Evolutionary conservation across 2,329 filamentous ascomycete species (phyloP), one percentile per base, ranked within the genome.

Genomic region (Aspergillus sp.): DNA sequence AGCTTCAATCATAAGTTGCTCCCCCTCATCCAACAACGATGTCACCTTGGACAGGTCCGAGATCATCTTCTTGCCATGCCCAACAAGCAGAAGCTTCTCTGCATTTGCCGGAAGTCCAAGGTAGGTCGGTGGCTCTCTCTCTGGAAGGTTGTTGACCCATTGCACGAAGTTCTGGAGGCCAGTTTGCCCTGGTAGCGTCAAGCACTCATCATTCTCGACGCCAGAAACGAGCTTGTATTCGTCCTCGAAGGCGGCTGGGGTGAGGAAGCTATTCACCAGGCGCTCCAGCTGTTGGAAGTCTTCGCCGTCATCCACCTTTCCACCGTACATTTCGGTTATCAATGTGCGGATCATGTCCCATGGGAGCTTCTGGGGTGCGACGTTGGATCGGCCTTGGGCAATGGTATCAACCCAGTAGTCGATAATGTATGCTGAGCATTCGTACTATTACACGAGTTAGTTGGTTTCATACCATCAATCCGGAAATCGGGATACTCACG

Each of bases 271-370:
- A 44, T 86, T 77, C 49, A 99, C 93, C 3, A 99, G 84, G 57
- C 84, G 78, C 46, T 83, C 81, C 15, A 99, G 85, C 45, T 87
- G 83, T 52, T 79, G 78, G 74, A 95, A 96, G 76, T 99, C 95
- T 43, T 79, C 87, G 63, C 92, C 89, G 70, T 97, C 87, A 71
- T 99, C 95, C 66, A 99, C 93, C 81, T 99, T 99, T 74, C 95
- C 95, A 63, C 95, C 95, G 71, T 99, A 99, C 62, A 93, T 98
- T 77, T 98, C 93, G 1, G 89, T 90, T 57, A 99, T 84, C 15
- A 99, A 84, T 55, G 89, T 92, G 60, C 91, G 88, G 62, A 99
- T 88, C 85, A 99, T 93, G 57, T 96, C 89, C 95, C 95, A 99
- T 1, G 95, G 96, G 19, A 99, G 90, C 70, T 96, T 96, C 68